These are phyloP conservation scores for Pisolithus microcarpus DNA, from an alignment of 768 basidiomycete species.

Conservation along the genomic window DNA sequence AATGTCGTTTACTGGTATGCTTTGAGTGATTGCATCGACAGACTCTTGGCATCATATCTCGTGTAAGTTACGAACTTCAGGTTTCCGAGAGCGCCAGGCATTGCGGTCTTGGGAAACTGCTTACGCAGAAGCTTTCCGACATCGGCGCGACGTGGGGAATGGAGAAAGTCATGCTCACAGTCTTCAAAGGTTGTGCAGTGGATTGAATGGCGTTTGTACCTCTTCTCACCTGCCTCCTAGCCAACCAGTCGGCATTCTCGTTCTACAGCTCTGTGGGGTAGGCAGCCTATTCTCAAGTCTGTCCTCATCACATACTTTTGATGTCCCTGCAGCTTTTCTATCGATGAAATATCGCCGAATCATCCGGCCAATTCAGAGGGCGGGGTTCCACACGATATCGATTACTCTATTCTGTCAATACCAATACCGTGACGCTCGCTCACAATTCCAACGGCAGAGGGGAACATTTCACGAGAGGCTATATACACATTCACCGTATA, in stretches of 20 bases:
- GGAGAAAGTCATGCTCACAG: slow-evolving; percentile 70
- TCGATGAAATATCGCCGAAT: slow-evolving; percentile 49
- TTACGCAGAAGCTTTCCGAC: slow-evolving; percentile 43
- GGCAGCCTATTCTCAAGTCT: slow-evolving; percentile 6
- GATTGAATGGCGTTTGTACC: neutral
- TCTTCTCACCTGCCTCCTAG: slow-evolving; percentile 26
- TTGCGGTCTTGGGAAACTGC: slow-evolving; percentile 49
- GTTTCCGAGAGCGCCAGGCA: slow-evolving; percentile 39
- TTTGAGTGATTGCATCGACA: neutral
- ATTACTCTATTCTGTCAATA: slow-evolving; percentile 36
- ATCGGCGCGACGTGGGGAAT: slow-evolving; percentile 51
- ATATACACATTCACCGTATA: neutral
- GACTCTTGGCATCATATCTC: neutral
- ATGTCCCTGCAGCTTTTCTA: slow-evolving; percentile 38
- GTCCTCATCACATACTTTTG: neutral
- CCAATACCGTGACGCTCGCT: slow-evolving; percentile 1
- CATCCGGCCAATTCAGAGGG: slow-evolving; percentile 23
- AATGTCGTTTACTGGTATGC: slow-evolving; percentile 65
- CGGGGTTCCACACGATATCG: slow-evolving; percentile 24
- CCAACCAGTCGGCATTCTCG: slow-evolving; percentile 34
- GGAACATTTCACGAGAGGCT: too few species aligned
- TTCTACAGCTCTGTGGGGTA: slow-evolving; percentile 58
- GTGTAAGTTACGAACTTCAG: slow-evolving; percentile 70
- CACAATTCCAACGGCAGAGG: neutral
- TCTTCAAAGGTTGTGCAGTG: slow-evolving; percentile 54